phyloP scores from a whole-genome alignment of 345 rosid genomes.

The Melaleuca alternifolia region DNA sequence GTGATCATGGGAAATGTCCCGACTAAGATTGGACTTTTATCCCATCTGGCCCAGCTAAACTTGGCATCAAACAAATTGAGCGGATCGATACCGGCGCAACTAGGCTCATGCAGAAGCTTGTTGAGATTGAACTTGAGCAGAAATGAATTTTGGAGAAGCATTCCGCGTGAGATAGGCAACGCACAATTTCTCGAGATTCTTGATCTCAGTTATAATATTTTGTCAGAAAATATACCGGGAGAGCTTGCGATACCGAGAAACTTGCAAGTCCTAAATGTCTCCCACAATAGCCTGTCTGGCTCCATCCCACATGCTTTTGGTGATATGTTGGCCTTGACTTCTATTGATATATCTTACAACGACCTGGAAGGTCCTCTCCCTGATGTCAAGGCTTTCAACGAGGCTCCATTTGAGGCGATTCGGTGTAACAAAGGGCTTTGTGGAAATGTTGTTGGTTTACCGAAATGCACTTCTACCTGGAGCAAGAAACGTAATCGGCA shows the following conservation, averaged over 20 bases:
- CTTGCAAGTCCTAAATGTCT: background rate
- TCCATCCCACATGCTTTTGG: background rate
- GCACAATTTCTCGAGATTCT: background rate
- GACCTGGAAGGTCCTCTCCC: background rate
- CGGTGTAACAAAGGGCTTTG: background rate
- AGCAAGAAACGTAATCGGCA: background rate
- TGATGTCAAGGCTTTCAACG: background rate
- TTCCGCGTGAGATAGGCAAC: background rate
- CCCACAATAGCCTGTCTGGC: background rate
- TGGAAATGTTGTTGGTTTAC: background rate
- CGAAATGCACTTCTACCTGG: background rate
- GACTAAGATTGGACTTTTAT: background rate
- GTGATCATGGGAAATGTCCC: background rate
- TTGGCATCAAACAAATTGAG: background rate
- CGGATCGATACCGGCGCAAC: background rate
- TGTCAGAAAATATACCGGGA: background rate
- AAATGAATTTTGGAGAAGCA: background rate
- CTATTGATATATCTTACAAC: background rate
- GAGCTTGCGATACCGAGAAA: background rate
- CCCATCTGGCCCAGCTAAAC: background rate
- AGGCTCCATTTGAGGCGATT: background rate
- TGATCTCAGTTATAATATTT: background rate
- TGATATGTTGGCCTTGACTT: background rate
- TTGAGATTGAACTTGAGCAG: background rate
- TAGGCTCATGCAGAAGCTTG: background rate